phyloP scores from a whole-genome alignment of 495 filamentous ascomycete genomes.

The Penicillium angulare region DNA sequence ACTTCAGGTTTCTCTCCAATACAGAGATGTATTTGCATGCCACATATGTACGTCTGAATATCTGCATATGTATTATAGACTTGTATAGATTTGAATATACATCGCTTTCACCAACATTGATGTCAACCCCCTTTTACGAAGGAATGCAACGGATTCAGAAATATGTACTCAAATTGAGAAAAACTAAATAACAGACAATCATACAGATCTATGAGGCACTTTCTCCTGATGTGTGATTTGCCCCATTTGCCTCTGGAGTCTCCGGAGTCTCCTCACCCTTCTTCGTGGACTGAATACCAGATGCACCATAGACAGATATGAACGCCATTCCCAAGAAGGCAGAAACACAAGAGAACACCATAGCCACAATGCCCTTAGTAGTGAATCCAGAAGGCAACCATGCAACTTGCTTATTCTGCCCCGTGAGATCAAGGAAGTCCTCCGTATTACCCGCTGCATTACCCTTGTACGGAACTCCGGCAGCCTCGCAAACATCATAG shows the following conservation, averaged over 20 bases:
- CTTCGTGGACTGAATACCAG: conserved; percentile 11
- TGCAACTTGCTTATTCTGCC: conserved; percentile 53
- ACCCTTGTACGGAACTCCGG: conserved; percentile 46
- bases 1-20: too few relatives aligned
- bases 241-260: not conserved
- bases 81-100: too few relatives aligned
- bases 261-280: not conserved
- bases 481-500: conserved; percentile 56
- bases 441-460: conserved; percentile 74
- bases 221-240: too few relatives aligned
- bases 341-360: conserved; percentile 67
- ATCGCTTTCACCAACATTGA: too few relatives aligned
- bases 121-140: too few relatives aligned
- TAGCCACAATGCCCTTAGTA: conserved; percentile 64
- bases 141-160: too few relatives aligned
- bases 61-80: too few relatives aligned
- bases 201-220: too few relatives aligned
- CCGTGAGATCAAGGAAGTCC: conserved; percentile 63
- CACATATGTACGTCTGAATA: too few relatives aligned
- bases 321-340: conserved; percentile 71
- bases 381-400: conserved; percentile 72
- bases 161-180: too few relatives aligned
- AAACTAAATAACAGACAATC: too few relatives aligned
- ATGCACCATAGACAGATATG: conserved; percentile 64
- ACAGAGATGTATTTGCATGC: too few relatives aligned